Percentiles rank a stretch among this genome's conserved stretches.
These are phyloP conservation scores for Ploettnerulaceae sp. DNA, from an alignment of 2,329 filamentous ascomycete genomes.

Conservation along the genomic window DNA sequence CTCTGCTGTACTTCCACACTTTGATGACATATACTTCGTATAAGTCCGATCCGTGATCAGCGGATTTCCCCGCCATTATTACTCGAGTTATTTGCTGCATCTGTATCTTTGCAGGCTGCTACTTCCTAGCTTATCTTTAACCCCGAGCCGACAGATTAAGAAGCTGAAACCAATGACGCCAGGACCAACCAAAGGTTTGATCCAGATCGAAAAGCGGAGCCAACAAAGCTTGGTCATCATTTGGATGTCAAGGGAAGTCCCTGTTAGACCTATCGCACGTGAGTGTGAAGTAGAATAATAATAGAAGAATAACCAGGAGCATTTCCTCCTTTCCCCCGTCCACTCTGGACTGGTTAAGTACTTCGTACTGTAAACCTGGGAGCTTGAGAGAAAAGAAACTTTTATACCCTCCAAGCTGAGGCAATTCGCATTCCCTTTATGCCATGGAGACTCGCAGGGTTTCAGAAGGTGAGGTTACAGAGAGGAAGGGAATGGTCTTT, in stretches of 20 bases:
- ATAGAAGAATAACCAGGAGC: too few relatives aligned
- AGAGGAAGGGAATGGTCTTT: not conserved
- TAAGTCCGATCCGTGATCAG: not conserved
- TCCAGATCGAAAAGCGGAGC: not conserved
- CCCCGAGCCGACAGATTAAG: not conserved
- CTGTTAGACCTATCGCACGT: not conserved
- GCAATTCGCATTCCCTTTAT: not conserved
- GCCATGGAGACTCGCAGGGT: not conserved
- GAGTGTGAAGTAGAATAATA: not conserved
- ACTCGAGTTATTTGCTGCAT: too few relatives aligned
- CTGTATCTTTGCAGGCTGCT: too few relatives aligned
- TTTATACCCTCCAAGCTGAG: too few relatives aligned
- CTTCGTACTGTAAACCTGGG: too few relatives aligned
- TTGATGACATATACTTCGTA: not conserved
- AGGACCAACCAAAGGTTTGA: not conserved
- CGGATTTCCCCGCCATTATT: conserved; percentile 4
- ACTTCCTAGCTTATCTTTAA: not conserved
- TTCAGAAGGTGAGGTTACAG: not conserved
- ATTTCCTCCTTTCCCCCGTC: conserved; percentile 2
- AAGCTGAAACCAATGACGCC: conserved; percentile 2
- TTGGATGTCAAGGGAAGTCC: not conserved
- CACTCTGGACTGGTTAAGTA: too few relatives aligned
- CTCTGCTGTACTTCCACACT: not conserved
- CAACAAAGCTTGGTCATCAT: conserved; percentile 10
- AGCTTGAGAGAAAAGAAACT: too few relatives aligned